Conservation (phyloP, 2,329 filamentous ascomycete genomes). For the Aspergillus alliaceus region DNA sequence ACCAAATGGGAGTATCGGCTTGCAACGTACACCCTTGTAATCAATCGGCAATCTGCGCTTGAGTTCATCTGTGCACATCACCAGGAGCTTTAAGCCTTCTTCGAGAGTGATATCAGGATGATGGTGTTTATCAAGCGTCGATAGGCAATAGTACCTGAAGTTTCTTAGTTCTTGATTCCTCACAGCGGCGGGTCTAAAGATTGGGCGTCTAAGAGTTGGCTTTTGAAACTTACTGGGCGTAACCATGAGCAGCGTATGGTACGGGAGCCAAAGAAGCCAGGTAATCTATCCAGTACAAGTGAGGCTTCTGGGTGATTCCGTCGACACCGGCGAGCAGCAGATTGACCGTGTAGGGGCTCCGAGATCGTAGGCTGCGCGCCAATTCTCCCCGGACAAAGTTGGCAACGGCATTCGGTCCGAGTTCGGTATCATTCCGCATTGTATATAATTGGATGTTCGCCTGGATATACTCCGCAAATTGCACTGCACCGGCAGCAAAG, state of each 20-base stretch:
- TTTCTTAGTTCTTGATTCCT: slow-evolving; percentile 11
- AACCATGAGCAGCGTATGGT: slow-evolving; percentile 95
- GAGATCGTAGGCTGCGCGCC: slow-evolving; percentile 82
- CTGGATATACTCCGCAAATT: slow-evolving; percentile 99
- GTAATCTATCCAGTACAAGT: slow-evolving; percentile 96
- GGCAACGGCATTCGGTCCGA: slow-evolving; percentile 84
- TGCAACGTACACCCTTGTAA: slow-evolving; percentile 81
- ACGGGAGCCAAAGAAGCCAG: slow-evolving; percentile 83
- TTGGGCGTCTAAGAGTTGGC: background rate
- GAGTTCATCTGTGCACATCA: slow-evolving; percentile 94
- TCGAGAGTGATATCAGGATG: slow-evolving; percentile 89
- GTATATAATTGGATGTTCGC: slow-evolving; percentile 97
- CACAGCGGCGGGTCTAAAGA: background rate
- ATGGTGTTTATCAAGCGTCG: slow-evolving; percentile 97
- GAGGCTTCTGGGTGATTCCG: slow-evolving; percentile 84
- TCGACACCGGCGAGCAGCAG: slow-evolving; percentile 92
- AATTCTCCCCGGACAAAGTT: slow-evolving; percentile 94
- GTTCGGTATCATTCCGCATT: slow-evolving; percentile 94
- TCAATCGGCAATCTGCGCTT: slow-evolving; percentile 96
- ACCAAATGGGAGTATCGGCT: background rate
- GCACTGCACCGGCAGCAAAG: slow-evolving; percentile 59
- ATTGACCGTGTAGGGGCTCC: slow-evolving; percentile 96
- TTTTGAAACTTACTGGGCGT: slow-evolving; percentile 73
- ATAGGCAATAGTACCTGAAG: slow-evolving; percentile 89
- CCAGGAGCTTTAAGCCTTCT: slow-evolving; percentile 86